phyloP scores from a whole-genome alignment of 1,284 basidiomycete genomes.

The Rhodotorula sp. region DNA sequence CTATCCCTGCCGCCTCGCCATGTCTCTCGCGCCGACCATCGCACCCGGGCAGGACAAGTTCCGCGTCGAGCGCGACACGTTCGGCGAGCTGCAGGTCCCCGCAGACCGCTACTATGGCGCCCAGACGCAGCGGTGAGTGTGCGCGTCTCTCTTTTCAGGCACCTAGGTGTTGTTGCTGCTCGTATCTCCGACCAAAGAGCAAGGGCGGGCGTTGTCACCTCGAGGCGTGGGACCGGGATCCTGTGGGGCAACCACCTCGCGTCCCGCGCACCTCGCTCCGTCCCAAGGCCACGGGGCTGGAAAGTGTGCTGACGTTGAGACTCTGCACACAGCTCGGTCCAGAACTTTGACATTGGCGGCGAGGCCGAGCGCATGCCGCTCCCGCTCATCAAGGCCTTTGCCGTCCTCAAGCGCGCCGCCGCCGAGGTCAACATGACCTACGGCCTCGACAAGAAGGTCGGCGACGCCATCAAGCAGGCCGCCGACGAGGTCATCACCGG shows the following conservation, averaged over 20 bases:
- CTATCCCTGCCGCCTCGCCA: not conserved
- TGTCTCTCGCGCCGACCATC: slow-evolving; percentile 23
- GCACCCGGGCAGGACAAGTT: slow-evolving; percentile 41
- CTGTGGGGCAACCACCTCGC: not conserved
- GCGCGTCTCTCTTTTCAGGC: not conserved
- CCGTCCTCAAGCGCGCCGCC: slow-evolving; percentile 96
- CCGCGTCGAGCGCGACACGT: slow-evolving; percentile 71
- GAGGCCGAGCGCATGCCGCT: slow-evolving; percentile 86
- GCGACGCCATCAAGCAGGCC: slow-evolving; percentile 84
- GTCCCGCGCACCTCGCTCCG: not conserved
- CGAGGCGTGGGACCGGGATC: not conserved
- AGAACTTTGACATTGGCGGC: slow-evolving; percentile 99
- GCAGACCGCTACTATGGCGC: slow-evolving; percentile 97
- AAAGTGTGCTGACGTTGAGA: not conserved
- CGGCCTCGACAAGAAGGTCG: slow-evolving; percentile 86
- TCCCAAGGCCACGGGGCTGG: not conserved
- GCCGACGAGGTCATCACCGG: slow-evolving; percentile 98
- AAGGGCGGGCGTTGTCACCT: not conserved
- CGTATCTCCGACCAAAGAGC: not conserved
- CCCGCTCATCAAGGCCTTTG: slow-evolving; percentile 96
- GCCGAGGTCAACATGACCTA: slow-evolving; percentile 86
- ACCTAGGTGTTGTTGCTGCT: too few species aligned
- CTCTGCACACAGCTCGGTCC: slow-evolving; percentile 65
- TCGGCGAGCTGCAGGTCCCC: slow-evolving; percentile 89
- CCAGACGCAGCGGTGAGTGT: slow-evolving; percentile 83